Percentiles rank a stretch among this genome's conserved stretches.
phyloP scores from a whole-genome alignment of 345 rosid species.

The Salix viminalis region DNA sequence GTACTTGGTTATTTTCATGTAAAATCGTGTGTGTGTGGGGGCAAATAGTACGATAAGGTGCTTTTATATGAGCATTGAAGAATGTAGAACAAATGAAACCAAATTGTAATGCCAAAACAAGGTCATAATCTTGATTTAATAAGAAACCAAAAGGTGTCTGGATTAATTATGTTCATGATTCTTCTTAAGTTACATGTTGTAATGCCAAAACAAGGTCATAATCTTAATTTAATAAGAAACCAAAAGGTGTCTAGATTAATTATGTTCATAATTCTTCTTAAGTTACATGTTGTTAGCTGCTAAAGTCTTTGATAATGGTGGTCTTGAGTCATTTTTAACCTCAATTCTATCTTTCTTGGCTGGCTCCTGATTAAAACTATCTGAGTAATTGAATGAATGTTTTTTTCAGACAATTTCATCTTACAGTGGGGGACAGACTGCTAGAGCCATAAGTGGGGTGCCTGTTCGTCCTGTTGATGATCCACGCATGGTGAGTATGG shows the following conservation, averaged over 20 bases:
- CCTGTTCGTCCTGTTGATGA: conserved; percentile 40
- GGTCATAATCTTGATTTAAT: not conserved
- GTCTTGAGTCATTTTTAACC: not conserved
- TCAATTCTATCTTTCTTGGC: not conserved
- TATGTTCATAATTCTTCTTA: not conserved
- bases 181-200: not conserved
- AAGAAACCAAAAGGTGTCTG: not conserved
- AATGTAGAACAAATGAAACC: not conserved
- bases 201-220: not conserved
- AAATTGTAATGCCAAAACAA: not conserved
- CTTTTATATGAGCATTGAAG: not conserved
- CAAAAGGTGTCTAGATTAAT: not conserved
- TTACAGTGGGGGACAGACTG: conserved; percentile 43
- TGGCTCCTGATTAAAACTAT: not conserved
- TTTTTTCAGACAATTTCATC: conserved; percentile 45
- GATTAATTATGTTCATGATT: not conserved
- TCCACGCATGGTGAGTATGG: conserved; percentile 31
- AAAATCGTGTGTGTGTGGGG: no score
- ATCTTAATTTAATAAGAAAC: not conserved
- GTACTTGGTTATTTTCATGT: conserved; percentile 23
- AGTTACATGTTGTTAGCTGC: not conserved
- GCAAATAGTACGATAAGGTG: not conserved
- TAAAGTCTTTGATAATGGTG: not conserved
- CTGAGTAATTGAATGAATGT: conserved; percentile 7
- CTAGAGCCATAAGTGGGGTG: conserved; percentile 38